These are phyloP conservation scores for Blepharisma undulans DNA, from an alignment of 169 alveolate genomes.

Conservation along the genomic window DNA sequence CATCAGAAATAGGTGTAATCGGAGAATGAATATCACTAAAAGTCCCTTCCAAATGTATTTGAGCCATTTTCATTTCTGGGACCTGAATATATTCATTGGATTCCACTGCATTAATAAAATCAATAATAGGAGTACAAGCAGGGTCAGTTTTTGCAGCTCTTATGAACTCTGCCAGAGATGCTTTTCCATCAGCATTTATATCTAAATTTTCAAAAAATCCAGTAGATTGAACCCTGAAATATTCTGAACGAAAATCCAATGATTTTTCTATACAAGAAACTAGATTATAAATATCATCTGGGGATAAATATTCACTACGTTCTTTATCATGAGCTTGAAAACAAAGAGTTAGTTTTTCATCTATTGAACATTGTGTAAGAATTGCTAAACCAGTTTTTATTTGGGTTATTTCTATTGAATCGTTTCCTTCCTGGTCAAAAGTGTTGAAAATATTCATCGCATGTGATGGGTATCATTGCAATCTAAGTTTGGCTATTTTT, in stretches of 20 bases:
- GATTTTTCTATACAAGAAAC: neutral
- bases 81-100: neutral
- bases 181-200: neutral
- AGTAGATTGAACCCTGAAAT: neutral
- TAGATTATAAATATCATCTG: neutral
- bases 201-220: neutral
- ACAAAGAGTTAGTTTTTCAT: neutral
- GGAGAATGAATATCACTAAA: conserved; percentile 20
- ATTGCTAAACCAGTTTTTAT: conserved; percentile 7
- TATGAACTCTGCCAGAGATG: neutral
- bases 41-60: neutral
- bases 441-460: neutral
- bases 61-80: conserved; percentile 17
- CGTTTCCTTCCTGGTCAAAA: conserved; percentile 25
- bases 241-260: neutral
- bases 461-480: neutral
- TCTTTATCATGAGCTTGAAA: neutral
- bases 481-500: neutral
- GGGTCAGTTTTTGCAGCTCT: neutral
- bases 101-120: neutral
- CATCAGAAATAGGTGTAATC: neutral
- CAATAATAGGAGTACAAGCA: neutral
- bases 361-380: neutral
- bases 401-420: neutral
- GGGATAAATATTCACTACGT: neutral